Evolutionary conservation across 768 basidiomycete genomes (phyloP).

Genomic region (Thelephora ganbajun): DNA sequence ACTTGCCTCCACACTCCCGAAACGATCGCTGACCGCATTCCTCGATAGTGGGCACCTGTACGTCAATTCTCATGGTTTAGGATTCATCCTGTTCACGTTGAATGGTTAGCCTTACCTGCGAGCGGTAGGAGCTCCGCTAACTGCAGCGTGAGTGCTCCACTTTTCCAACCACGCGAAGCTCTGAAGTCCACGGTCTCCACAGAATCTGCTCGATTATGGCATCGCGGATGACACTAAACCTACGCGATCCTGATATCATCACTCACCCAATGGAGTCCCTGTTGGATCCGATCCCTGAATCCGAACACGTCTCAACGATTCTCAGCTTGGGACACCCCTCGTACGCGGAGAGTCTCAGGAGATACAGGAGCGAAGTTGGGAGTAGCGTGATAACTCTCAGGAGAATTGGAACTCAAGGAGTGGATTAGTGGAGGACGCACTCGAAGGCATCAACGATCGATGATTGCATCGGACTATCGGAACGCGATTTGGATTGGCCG

Average conservation of each 20-base stretch:
- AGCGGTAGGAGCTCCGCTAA: not conserved
- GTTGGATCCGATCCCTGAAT: no score
- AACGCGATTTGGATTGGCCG: no score
- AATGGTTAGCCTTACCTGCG: not conserved
- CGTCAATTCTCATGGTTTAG: not conserved
- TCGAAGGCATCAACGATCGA: no score
- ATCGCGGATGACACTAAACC: not conserved
- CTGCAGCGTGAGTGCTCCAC: not conserved
- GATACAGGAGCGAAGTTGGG: no score
- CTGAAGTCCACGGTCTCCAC: not conserved
- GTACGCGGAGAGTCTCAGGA: no score
- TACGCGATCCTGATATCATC: not conserved
- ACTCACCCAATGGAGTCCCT: not conserved
- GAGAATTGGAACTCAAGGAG: no score
- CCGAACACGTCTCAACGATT: no score
- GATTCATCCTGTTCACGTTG: not conserved
- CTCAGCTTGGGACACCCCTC: no score
- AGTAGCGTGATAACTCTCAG: no score
- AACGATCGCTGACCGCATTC: not conserved
- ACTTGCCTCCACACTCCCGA: no score
- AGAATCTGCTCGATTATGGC: not conserved
- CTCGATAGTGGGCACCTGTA: not conserved
- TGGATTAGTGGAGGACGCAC: no score
- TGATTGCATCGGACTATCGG: no score
- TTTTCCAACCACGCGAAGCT: not conserved